Conservation (phyloP, 805 yeast genomes). For the Metschnikowia lochheadii region DNA sequence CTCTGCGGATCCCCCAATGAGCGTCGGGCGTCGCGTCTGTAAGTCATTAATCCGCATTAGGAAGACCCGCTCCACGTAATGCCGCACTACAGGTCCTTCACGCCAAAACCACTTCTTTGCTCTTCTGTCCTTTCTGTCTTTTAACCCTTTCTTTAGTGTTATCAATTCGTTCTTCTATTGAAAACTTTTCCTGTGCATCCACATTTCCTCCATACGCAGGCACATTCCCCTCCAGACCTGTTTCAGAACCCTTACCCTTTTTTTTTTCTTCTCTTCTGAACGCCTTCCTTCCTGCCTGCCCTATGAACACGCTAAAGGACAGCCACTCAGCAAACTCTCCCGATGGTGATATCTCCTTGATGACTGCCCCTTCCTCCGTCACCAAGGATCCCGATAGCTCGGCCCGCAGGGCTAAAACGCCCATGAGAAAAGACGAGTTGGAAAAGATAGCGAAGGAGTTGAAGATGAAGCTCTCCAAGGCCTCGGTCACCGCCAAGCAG, state of each 20-base stretch:
- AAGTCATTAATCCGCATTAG: constrained; percentile 12
- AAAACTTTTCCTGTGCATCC: neutral
- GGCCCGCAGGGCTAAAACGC: constrained; percentile 27
- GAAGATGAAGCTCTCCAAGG: constrained; percentile 38
- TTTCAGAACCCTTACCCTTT: neutral
- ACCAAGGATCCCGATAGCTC: constrained; percentile 7
- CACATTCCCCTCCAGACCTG: neutral
- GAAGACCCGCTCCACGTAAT: constrained; percentile 7
- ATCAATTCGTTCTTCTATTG: neutral
- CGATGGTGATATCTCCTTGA: constrained; percentile 13
- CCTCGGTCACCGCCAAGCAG: constrained; percentile 43
- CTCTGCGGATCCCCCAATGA: constrained; percentile 3
- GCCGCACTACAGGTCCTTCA: constrained; percentile 1
- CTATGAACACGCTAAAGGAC: constrained; percentile 25
- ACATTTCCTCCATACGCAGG: neutral
- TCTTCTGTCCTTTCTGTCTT: constrained; percentile 4
- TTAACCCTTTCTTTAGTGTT: neutral
- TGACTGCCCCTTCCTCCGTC: constrained; percentile 11
- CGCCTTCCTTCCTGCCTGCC: neutral
- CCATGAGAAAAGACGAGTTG: constrained; percentile 41
- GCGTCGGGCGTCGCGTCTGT: constrained; percentile 13
- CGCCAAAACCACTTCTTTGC: constrained; percentile 5
- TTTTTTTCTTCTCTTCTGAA: neutral
- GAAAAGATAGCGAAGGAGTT: constrained; percentile 42
- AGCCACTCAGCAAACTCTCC: constrained; percentile 18